Evolutionary conservation across 768 basidiomycete species (phyloP).

Genomic region (Myochromella boudieri): DNA sequence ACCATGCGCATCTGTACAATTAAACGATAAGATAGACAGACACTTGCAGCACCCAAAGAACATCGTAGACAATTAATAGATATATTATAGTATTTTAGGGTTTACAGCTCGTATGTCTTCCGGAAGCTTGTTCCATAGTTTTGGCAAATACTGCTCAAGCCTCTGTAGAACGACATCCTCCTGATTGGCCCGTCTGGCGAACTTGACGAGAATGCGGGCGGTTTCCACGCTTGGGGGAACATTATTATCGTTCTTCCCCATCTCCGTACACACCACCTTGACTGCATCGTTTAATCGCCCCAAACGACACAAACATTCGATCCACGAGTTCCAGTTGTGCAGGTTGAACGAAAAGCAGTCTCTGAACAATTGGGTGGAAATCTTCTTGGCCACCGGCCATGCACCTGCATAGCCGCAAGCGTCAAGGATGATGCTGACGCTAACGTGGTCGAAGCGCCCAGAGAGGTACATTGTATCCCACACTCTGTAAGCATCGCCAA

Average conservation of each 20-base stretch:
- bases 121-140: constrained; percentile 33
- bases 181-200: constrained; percentile 43
- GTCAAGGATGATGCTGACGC: constrained; percentile 83
- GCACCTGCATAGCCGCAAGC: constrained; percentile 70
- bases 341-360: constrained; percentile 54
- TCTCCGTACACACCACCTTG: constrained; percentile 61
- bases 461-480: constrained; percentile 75
- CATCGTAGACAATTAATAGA: constrained; percentile 21
- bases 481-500: constrained; percentile 68
- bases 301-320: constrained; percentile 84
- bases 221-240: constrained; percentile 50
- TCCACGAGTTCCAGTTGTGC: constrained; percentile 77
- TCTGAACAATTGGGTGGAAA: constrained; percentile 51
- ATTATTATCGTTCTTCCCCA: constrained; percentile 47
- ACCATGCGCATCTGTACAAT: constrained; percentile 49
- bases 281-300: constrained; percentile 67
- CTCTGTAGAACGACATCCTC: constrained; percentile 45
- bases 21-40: constrained; percentile 22
- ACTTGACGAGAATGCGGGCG: constrained; percentile 53
- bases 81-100: constrained; percentile 13
- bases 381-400: constrained; percentile 48
- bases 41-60: not conserved
- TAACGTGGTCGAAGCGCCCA: constrained; percentile 57
- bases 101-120: constrained; percentile 17
- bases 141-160: constrained; percentile 40